Base-by-base conservation (phyloP, 257 asterid genomes). In the Solanum corneliomulleri region DNA sequence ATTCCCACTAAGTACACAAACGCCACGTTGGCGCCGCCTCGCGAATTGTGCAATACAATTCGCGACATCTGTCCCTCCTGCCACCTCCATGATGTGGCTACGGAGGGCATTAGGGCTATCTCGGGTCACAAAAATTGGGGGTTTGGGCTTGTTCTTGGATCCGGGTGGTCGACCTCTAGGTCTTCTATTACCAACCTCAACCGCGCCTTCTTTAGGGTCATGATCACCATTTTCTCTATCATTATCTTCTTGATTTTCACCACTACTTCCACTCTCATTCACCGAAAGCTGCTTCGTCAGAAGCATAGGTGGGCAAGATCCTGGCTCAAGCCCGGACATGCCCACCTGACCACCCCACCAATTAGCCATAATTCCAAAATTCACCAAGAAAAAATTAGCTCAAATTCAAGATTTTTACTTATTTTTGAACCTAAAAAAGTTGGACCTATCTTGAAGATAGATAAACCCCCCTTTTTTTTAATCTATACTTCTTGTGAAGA, bases 101-200 rank as follows among this genome's bases (percentile, higher is more conserved):
- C 92, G 90, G 31, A 93, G 90, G 3, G 94, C 89, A 87, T 94
- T 93, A 23, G 98, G 98, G 90, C 92, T 92, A 72, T 94, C 98
- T 9, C 96, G 90, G 20, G 96, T 93, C 3, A 94, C 92, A 68
- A 94, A 91, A 7, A 94, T 90, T 9, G 98, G 98, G 1, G 96
- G 96, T 25, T 91, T 94, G 4, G 94, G 92, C 58, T 94, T 94
- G 92, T 94, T 94, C 83, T 93, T 93, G 0, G 97, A 94, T 4
- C 97, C 97, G 1, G 97, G 86, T 0, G 97, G 97, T 1, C 97
- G 90, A 74, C 97, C 97, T 60, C 97, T 90, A 31, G 95, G 94
- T 71, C 98, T 91, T 76, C 94, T 92, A 10, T 75, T 87, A 0
- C 81, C 95, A 13, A 90, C 91, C 64, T 92, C 98, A 2, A 93